Evolutionary conservation across 2,329 filamentous ascomycete species (phyloP).

Genomic region (Cladosporium sp.): DNA sequence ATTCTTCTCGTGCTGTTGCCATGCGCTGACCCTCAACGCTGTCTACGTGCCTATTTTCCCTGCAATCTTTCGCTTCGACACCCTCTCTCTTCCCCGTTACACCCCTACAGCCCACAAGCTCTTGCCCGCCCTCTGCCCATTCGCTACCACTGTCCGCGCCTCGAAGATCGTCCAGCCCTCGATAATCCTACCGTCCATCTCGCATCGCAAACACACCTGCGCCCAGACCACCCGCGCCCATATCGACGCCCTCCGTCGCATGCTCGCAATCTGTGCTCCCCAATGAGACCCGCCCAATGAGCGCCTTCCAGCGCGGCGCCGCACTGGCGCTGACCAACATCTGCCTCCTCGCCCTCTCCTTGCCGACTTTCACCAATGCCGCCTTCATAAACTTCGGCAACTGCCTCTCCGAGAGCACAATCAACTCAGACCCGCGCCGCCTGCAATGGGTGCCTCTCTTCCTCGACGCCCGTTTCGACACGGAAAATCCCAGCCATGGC

Average conservation of each 20-base stretch:
- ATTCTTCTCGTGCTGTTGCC: not conserved
- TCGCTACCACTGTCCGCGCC: not conserved
- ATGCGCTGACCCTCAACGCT: not conserved
- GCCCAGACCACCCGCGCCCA: not conserved
- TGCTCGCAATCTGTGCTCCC: not conserved
- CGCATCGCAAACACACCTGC: not conserved
- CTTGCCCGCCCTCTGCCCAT: not conserved
- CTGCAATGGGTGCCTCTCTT: conserved; percentile 78
- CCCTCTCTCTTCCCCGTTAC: not conserved
- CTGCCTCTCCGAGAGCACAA: conserved; percentile 62
- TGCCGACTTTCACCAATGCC: conserved; percentile 50
- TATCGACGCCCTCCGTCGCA: not conserved
- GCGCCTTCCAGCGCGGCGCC: conserved; percentile 17
- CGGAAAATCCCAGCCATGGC: conserved; percentile 55
- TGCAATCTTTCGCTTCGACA: not conserved
- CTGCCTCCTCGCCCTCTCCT: conserved; percentile 31
- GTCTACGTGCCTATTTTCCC: not conserved
- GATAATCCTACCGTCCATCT: not conserved
- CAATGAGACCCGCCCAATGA: conserved; percentile 16
- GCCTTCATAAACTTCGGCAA: conserved; percentile 77
- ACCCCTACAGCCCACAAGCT: not conserved
- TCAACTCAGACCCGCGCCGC: conserved; percentile 53
- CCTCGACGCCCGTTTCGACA: conserved; percentile 67
- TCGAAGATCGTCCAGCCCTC: not conserved
- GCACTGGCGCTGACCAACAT: conserved; percentile 16